Evolutionary conservation across 345 rosid genomes (phyloP), one percentile per base, ranked within the genome.

Genomic region (Firmiana major): DNA sequence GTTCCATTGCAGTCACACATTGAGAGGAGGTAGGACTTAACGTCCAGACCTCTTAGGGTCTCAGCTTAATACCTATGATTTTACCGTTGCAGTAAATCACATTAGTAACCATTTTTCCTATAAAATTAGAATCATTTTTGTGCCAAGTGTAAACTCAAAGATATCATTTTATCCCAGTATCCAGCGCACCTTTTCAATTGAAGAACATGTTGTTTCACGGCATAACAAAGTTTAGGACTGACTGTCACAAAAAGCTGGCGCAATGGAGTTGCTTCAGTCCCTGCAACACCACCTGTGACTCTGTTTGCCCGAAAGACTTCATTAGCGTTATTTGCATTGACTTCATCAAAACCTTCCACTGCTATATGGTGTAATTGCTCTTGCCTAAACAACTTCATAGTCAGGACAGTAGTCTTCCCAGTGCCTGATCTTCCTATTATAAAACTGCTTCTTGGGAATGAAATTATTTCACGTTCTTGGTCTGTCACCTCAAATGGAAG

Each of bases 381-480:
- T 3, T 77, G 83, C 71, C 77, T 48, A 66, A 80, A 82, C 5
- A 90, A 77, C 79, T 88, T 89, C 83, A 81, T 85, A 0, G 86
- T 86, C 36, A 88, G 45, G 49, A 88, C 82, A 0, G 91, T 89
- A 13, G 93, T 89, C 79, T 89, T 89, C 6, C 93, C 93, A 0
- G 88, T 89, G 6, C 91, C 93, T 3, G 93, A 89, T 46, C 90
- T 75, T 42, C 93, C 93, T 36, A 85, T 75, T 13, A 88, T 77
- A 58, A 90, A 87, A 12, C 85, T 80, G 71, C 87, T 88, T 83
- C 68, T 81, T 6, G 75, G 85, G 15, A 75, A 84, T 57, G 51
- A 26, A 49, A 88, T 84, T 15, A 90, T 83, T 63, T 83, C 86
- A 7, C 28, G 34, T 48, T 86, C 88, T 62, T 88, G 84, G 43